Evolutionary conservation across 768 basidiomycete species (phyloP).

Genomic region (Tremella mesenterica): DNA sequence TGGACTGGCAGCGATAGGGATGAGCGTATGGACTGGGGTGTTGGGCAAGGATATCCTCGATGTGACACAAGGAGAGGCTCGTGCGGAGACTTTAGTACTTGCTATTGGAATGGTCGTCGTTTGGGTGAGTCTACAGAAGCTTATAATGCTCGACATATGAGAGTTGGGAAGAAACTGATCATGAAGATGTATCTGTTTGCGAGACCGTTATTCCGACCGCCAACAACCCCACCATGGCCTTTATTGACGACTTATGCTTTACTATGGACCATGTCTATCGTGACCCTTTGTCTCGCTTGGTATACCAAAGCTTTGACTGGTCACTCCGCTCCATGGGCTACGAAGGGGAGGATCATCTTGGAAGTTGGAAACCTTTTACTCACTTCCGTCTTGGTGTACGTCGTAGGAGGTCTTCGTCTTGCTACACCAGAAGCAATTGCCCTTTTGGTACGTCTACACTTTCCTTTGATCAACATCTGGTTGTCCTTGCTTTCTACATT

Average conservation of each 20-base stretch:
- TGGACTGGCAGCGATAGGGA: constrained; percentile 11
- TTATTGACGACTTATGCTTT: constrained; percentile 16
- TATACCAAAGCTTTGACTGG: constrained; percentile 17
- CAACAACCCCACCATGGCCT: constrained; percentile 31
- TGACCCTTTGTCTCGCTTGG: constrained; percentile 17
- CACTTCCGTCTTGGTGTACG: constrained; percentile 12
- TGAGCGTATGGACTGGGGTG: constrained; percentile 25
- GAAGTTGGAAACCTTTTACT: constrained; percentile 18
- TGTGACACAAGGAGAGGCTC: constrained; percentile 3
- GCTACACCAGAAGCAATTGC: constrained; percentile 21
- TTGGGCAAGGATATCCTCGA: constrained; percentile 16
- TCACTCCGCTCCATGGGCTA: constrained; percentile 21
- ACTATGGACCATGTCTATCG: constrained; percentile 16
- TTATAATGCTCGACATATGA: background rate
- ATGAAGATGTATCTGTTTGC: constrained; percentile 21
- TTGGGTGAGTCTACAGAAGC: constrained; percentile 30
- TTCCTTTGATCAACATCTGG: background rate
- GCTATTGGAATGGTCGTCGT: constrained; percentile 27
- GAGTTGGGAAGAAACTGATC: constrained; percentile 2
- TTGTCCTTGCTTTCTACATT: too few species aligned
- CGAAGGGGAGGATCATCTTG: constrained; percentile 6
- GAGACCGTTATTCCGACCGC: constrained; percentile 20
- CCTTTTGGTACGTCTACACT: constrained; percentile 18
- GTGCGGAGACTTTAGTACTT: constrained; percentile 16
- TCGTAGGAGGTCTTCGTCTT: constrained; percentile 24